phyloP scores from a whole-genome alignment of 2,329 filamentous ascomycete species.

The Aspergillus sergii region DNA sequence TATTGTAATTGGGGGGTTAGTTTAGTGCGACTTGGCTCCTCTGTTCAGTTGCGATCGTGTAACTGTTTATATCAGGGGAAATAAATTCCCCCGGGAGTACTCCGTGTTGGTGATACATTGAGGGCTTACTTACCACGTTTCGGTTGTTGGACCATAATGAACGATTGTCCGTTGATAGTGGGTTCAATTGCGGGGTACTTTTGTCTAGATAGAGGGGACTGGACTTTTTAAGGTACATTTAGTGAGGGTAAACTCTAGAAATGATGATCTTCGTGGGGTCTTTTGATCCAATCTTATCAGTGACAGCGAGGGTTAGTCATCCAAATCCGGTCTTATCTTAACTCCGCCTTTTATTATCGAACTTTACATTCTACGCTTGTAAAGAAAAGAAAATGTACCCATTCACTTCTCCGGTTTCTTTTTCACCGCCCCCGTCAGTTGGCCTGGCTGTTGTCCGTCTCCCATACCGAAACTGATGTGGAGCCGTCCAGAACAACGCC shows the following conservation, averaged over 20 bases:
- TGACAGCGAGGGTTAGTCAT: not conserved
- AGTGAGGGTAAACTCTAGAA: not conserved
- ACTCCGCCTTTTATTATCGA: not conserved
- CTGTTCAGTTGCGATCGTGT: not conserved
- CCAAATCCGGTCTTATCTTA: not conserved
- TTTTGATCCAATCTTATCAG: not conserved
- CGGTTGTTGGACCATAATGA: constrained; percentile 2
- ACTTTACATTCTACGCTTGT: not conserved
- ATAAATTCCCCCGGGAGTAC: too few species aligned
- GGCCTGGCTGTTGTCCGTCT: constrained; percentile 7
- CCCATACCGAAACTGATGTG: constrained; percentile 10
- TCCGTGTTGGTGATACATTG: not conserved
- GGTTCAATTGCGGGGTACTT: not conserved
- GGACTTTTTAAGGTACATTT: not conserved
- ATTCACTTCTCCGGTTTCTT: not conserved
- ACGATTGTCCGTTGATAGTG: not conserved
- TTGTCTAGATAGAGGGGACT: not conserved
- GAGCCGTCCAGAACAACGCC: constrained; percentile 4
- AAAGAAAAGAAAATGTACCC: not conserved
- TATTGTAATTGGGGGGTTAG: not conserved
- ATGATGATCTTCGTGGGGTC: not conserved
- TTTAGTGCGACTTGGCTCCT: not conserved
- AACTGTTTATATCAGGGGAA: not conserved
- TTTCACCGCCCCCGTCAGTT: not conserved
- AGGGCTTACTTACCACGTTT: not conserved